A percentile compares a stretch with the other conserved stretches of the same genome.
phyloP scores from a whole-genome alignment of 768 basidiomycete species.

The Obba rivulosa region DNA sequence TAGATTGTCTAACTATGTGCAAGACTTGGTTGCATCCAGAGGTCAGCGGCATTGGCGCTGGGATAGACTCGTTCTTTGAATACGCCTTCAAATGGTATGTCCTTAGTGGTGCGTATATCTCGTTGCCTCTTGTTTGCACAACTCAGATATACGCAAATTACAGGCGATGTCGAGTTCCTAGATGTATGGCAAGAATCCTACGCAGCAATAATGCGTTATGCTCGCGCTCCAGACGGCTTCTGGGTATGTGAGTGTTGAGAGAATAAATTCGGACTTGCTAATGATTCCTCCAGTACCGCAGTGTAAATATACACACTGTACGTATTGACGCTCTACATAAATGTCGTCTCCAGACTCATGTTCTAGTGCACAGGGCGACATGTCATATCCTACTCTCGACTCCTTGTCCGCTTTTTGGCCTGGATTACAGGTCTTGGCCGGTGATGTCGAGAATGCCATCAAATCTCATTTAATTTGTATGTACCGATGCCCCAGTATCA shows the following conservation, averaged over 20 bases:
- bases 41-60: slow-evolving; percentile 82
- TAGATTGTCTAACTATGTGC: slow-evolving; percentile 1
- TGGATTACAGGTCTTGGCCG: slow-evolving; percentile 85
- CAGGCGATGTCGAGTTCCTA: slow-evolving; percentile 33
- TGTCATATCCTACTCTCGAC: slow-evolving; percentile 77
- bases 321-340: neutral
- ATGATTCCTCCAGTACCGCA: slow-evolving; percentile 61
- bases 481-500: slow-evolving; percentile 16
- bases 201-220: slow-evolving; percentile 62
- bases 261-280: neutral
- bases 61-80: slow-evolving; percentile 94
- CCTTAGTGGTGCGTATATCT: slow-evolving; percentile 54
- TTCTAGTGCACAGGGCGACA: slow-evolving; percentile 61
- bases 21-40: slow-evolving; percentile 80
- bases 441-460: slow-evolving; percentile 85
- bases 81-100: slow-evolving; percentile 93
- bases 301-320: slow-evolving; percentile 57
- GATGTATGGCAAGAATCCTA: slow-evolving; percentile 35
- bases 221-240: slow-evolving; percentile 79
- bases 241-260: slow-evolving; percentile 49
- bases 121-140: neutral
- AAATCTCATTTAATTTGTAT: slow-evolving; percentile 86
- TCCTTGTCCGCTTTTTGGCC: slow-evolving; percentile 97
- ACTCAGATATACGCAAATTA: neutral
- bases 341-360: neutral